Evolutionary conservation across 1,139 yeast genomes (phyloP).

Genomic region (Protomyces lactucae-debilis): DNA sequence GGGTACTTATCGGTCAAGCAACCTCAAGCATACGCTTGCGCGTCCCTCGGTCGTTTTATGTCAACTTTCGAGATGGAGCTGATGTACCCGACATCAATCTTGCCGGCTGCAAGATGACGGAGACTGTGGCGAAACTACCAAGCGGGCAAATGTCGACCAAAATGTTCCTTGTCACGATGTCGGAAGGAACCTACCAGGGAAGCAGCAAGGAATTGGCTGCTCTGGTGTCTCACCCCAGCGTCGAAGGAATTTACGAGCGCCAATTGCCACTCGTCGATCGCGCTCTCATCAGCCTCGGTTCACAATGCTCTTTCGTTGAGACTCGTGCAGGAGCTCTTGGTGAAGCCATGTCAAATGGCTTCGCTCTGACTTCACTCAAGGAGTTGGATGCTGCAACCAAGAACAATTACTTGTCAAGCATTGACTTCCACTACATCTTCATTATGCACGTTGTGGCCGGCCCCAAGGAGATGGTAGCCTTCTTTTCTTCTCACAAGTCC

Average conservation of each 20-base stretch:
- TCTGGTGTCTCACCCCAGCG: slow-evolving; percentile 57
- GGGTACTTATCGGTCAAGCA: slow-evolving; percentile 62
- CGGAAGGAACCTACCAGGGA: slow-evolving; percentile 56
- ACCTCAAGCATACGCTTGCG: slow-evolving; percentile 69
- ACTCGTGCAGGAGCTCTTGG: slow-evolving; percentile 79
- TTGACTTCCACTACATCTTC: slow-evolving; percentile 59
- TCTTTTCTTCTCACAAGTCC: slow-evolving; percentile 60
- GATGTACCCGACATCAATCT: slow-evolving; percentile 40
- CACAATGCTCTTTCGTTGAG: slow-evolving; percentile 62
- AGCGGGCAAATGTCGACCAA: slow-evolving; percentile 58
- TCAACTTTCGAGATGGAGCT: slow-evolving; percentile 54
- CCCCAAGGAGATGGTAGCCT: slow-evolving; percentile 67
- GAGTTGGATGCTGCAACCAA: slow-evolving; percentile 41
- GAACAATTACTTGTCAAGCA: slow-evolving; percentile 51
- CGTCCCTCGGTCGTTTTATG: slow-evolving; percentile 67
- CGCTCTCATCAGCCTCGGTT: slow-evolving; percentile 73
- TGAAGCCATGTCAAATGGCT: slow-evolving; percentile 78
- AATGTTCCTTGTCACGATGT: slow-evolving; percentile 61
- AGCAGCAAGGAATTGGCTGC: slow-evolving; percentile 60
- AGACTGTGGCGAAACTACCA: slow-evolving; percentile 60
- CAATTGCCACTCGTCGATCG: slow-evolving; percentile 64
- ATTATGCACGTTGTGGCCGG: slow-evolving; percentile 68
- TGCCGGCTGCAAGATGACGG: slow-evolving; percentile 55
- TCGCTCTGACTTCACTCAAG: slow-evolving; percentile 53
- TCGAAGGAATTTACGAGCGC: slow-evolving; percentile 73